phyloP scores from a whole-genome alignment of 257 asterid genomes.

The Solanum chiquidenum region DNA sequence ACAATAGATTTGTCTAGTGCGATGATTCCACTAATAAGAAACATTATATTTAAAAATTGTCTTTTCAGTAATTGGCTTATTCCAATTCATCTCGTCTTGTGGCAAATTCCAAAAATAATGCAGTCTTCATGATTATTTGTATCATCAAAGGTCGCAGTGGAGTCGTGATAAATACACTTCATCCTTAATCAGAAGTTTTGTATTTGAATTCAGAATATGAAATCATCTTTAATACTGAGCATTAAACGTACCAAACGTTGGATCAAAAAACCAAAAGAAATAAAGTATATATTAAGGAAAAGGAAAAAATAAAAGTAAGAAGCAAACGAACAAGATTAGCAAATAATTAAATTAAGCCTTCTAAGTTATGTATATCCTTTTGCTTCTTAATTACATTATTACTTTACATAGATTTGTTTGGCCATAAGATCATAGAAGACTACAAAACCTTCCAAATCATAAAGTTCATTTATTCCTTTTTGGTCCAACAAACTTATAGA shows the following conservation, averaged over 20 bases:
- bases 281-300: background rate
- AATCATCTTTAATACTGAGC: background rate
- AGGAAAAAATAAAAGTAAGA: background rate
- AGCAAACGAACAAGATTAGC: background rate
- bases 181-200: fast-evolving
- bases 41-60: background rate
- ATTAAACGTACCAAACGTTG: background rate
- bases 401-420: background rate
- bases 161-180: background rate
- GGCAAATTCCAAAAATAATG: background rate
- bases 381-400: background rate
- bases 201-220: fast-evolving
- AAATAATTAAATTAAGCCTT: background rate
- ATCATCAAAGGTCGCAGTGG: fast-evolving
- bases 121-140: background rate
- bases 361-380: background rate
- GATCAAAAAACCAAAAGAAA: background rate
- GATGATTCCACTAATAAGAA: background rate
- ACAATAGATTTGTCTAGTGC: background rate
- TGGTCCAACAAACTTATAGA: background rate
- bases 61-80: background rate
- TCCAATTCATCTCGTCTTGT: too few species aligned
- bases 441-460: background rate
- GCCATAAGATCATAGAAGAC: background rate
- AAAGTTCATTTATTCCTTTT: background rate